A percentile compares a stretch with the other conserved stretches of the same genome.
Conservation (phyloP, 139 green algal species). For the Chlorella sp. region DNA sequence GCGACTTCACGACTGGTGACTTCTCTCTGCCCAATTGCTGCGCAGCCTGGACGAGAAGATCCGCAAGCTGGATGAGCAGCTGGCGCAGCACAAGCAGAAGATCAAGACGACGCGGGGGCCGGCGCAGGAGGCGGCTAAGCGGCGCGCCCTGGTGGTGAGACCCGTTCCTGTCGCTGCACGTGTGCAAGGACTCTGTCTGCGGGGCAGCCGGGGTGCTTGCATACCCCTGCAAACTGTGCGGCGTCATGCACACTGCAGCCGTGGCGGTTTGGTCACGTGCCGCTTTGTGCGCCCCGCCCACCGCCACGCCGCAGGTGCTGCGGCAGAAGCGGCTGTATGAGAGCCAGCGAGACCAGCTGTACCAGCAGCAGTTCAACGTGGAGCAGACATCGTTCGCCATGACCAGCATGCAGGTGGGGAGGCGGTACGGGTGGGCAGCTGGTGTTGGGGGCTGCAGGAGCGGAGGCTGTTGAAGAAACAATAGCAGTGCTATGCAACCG, state of each 20-base stretch:
- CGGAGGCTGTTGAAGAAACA: too few relatives aligned
- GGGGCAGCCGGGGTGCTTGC: not conserved
- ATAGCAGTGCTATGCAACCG: too few relatives aligned
- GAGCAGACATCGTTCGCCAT: slow-evolving; percentile 85
- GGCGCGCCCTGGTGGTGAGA: slow-evolving; percentile 78
- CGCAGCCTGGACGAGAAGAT: slow-evolving; percentile 96
- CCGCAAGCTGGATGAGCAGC: slow-evolving; percentile 90
- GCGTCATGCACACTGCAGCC: too few relatives aligned
- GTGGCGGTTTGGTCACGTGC: too few relatives aligned
- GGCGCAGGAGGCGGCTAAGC: slow-evolving; percentile 92
- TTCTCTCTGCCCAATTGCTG: not conserved
- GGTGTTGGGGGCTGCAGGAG: too few relatives aligned
- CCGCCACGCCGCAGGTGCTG: slow-evolving; percentile 73
- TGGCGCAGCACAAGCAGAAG: slow-evolving; percentile 88
- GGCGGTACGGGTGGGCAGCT: too few relatives aligned
- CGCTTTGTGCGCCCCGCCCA: too few relatives aligned
- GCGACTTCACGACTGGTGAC: too few relatives aligned
- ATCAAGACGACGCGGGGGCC: slow-evolving; percentile 89
- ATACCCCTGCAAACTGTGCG: too few relatives aligned
- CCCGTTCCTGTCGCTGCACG: too few relatives aligned
- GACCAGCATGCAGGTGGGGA: slow-evolving; percentile 42
- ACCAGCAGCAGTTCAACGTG: slow-evolving; percentile 96
- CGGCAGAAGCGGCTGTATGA: slow-evolving; percentile 98
- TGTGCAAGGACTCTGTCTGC: too few relatives aligned
- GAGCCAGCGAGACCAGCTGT: slow-evolving; percentile 93